phyloP scores from a whole-genome alignment of 129 eudicot species.

The Logfia minima region DNA sequence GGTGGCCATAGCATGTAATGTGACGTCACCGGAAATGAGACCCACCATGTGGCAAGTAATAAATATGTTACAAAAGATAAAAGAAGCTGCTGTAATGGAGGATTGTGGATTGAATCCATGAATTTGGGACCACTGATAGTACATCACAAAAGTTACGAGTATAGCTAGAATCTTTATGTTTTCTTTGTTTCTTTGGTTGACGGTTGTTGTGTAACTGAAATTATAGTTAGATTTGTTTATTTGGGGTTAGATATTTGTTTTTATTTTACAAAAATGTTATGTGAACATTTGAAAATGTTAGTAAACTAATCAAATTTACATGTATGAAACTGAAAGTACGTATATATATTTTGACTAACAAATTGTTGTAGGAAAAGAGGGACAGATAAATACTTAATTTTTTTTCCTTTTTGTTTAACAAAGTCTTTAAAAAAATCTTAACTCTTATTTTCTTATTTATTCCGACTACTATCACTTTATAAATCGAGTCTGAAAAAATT shows the following conservation, averaged over 20 bases:
- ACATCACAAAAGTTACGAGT: slow-evolving; percentile 4
- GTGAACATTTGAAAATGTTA: neutral
- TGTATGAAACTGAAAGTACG: too few relatives aligned
- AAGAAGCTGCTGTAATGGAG: slow-evolving; percentile 59
- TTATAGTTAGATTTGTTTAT: neutral
- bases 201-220: neutral
- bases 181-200: neutral
- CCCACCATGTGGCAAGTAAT: slow-evolving; percentile 95
- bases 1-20: slow-evolving; percentile 78
- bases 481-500: too few relatives aligned
- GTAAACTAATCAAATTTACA: too few relatives aligned
- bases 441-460: too few relatives aligned
- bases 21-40: slow-evolving; percentile 63
- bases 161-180: slow-evolving; percentile 1
- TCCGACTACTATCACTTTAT: too few relatives aligned
- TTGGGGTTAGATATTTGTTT: neutral
- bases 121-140: neutral
- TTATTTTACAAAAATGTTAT: neutral
- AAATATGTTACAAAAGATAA: slow-evolving; percentile 83
- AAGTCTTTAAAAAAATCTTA: too few relatives aligned
- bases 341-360: too few relatives aligned
- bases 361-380: too few relatives aligned
- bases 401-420: too few relatives aligned
- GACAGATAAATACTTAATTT: too few relatives aligned
- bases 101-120: slow-evolving; percentile 33